Percentiles rank a stretch among this genome's conserved stretches.
These are phyloP conservation scores for Phytophthora aleatoria DNA, from an alignment of 352 stramenopile species.

Conservation along the genomic window DNA sequence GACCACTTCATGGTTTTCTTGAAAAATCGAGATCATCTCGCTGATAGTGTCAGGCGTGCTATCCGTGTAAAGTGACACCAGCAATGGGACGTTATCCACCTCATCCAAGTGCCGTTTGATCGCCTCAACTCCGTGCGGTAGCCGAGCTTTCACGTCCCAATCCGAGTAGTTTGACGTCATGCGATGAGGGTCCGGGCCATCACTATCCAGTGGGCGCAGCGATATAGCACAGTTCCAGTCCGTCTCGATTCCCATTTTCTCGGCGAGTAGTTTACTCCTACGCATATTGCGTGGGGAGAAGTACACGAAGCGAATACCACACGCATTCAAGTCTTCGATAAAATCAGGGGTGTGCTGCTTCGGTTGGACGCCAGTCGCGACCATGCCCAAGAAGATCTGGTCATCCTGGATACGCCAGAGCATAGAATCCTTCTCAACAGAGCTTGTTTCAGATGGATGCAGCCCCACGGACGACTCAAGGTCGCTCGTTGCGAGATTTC, in stretches of 20 bases:
- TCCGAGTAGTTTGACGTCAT: slow-evolving; percentile 98
- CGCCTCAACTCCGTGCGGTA: slow-evolving; percentile 96
- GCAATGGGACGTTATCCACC: slow-evolving; percentile 98
- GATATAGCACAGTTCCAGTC: slow-evolving; percentile 99
- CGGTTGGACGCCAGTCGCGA: slow-evolving; percentile 94
- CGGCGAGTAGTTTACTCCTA: slow-evolving; percentile 95
- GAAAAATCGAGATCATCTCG: slow-evolving; percentile 93
- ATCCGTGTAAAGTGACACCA: slow-evolving; percentile 98
- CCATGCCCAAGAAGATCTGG: slow-evolving; percentile 98
- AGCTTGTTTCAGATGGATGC: slow-evolving; percentile 56
- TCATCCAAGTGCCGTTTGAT: slow-evolving; percentile 97
- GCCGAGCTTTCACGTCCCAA: slow-evolving; percentile 95
- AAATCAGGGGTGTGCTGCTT: slow-evolving; percentile 95
- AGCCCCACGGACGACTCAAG: slow-evolving; percentile 56
- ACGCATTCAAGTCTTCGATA: slow-evolving; percentile 94
- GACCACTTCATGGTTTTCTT: slow-evolving; percentile 85
- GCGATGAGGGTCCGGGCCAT: slow-evolving; percentile 92
- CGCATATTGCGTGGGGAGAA: slow-evolving; percentile 99
- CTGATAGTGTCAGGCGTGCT: slow-evolving; percentile 94
- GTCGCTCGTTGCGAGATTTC: slow-evolving; percentile 46
- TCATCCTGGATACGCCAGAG: slow-evolving; percentile 92
- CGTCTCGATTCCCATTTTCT: slow-evolving; percentile 99
- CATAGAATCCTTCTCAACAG: slow-evolving; percentile 59
- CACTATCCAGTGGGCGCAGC: slow-evolving; percentile 91
- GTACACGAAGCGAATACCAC: slow-evolving; percentile 98